Percentiles rank a stretch among this genome's conserved stretches.
Evolutionary conservation across 1,284 basidiomycete species (phyloP).

Genomic region (Dichomitus squalens): DNA sequence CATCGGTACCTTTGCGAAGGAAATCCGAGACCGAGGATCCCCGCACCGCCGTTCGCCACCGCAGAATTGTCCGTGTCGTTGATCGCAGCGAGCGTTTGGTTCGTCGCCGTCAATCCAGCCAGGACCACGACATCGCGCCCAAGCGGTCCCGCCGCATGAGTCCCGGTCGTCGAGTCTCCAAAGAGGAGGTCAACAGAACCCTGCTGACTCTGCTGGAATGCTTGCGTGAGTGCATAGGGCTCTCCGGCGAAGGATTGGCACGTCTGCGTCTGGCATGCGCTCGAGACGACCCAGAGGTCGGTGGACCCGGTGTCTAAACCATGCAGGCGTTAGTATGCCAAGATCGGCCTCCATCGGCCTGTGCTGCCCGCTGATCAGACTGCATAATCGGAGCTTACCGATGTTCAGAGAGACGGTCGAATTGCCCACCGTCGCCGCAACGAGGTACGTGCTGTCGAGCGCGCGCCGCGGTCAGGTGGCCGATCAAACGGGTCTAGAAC

Average conservation of each 20-base stretch:
- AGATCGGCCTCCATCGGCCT: background rate
- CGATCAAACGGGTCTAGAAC: background rate
- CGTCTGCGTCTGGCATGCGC: slow-evolving; percentile 25
- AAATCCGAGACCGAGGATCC: slow-evolving; percentile 44
- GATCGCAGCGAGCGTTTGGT: slow-evolving; percentile 39
- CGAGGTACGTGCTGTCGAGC: slow-evolving; percentile 30
- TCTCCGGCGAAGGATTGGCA: slow-evolving; percentile 25
- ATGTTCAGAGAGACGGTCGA: slow-evolving; percentile 33
- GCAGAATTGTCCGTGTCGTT: slow-evolving; percentile 39
- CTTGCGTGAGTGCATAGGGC: slow-evolving; percentile 26
- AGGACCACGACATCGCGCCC: slow-evolving; percentile 37
- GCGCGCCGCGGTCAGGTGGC: background rate
- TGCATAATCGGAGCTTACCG: slow-evolving; percentile 24
- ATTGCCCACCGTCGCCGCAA: slow-evolving; percentile 29
- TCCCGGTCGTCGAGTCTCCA: slow-evolving; percentile 42
- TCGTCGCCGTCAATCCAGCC: slow-evolving; percentile 37
- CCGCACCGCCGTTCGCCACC: slow-evolving; percentile 37
- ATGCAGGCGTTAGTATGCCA: background rate
- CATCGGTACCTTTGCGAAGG: slow-evolving; percentile 35
- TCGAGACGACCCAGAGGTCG: slow-evolving; percentile 36
- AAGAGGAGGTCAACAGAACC: slow-evolving; percentile 34
- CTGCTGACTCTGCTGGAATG: slow-evolving; percentile 30
- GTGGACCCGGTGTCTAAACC: slow-evolving; percentile 34
- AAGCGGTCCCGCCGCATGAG: slow-evolving; percentile 39
- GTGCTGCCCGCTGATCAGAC: background rate